Percentiles rank a stretch among this genome's conserved stretches.
Conservation (phyloP, 2,329 filamentous ascomycete species). For the Rutstroemia sp. region DNA sequence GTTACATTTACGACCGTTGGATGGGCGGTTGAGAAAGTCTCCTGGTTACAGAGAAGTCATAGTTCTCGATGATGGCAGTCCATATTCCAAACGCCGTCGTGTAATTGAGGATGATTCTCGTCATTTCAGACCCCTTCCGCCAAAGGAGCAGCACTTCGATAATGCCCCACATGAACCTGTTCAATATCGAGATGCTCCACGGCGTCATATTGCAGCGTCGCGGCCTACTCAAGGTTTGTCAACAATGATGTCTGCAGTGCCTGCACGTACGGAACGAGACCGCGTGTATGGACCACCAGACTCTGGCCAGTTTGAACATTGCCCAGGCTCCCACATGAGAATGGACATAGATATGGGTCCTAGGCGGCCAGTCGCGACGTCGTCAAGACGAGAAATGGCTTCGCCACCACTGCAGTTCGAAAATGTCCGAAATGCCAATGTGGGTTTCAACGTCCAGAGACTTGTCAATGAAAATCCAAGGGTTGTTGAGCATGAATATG, state of each 20-base stretch:
- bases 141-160: constrained; percentile 17
- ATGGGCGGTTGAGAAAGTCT: constrained; percentile 16
- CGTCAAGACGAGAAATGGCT: constrained; percentile 11
- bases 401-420: constrained; percentile 7
- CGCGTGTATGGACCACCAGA: constrained; percentile 23
- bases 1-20: constrained; percentile 14
- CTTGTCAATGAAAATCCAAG: constrained; percentile 10
- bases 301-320: constrained; percentile 12
- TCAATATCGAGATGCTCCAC: constrained; percentile 18
- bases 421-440: constrained; percentile 4
- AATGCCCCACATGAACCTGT: constrained; percentile 12
- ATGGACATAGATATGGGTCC: constrained; percentile 11
- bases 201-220: constrained; percentile 18
- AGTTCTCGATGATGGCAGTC: constrained; percentile 27
- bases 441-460: constrained; percentile 13
- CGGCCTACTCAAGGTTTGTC: constrained; percentile 25
- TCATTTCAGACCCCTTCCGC: constrained; percentile 21
- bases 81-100: constrained; percentile 25
- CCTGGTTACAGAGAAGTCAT: constrained; percentile 24
- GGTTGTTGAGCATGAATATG: constrained; percentile 14
- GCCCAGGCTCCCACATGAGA: constrained; percentile 14
- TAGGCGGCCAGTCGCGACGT: constrained; percentile 7
- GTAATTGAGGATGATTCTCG: constrained; percentile 23
- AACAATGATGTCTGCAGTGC: constrained; percentile 14
- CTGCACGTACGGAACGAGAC: constrained; percentile 15